Conservation (phyloP, 2,329 filamentous ascomycete species). For the Calonectria pteridis region DNA sequence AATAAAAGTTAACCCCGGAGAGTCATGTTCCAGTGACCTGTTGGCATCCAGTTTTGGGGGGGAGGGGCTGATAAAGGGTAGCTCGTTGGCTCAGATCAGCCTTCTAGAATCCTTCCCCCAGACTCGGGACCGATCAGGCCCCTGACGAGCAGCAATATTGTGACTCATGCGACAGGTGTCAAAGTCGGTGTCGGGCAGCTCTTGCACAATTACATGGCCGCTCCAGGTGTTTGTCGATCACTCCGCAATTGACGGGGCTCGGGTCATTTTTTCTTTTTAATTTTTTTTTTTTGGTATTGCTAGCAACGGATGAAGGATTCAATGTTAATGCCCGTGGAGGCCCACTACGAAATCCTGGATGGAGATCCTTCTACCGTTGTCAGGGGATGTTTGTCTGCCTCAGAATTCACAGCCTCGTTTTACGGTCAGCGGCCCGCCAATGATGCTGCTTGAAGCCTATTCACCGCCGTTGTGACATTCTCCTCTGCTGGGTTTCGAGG, state of each 20-base stretch:
- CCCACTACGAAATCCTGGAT: constrained; percentile 24
- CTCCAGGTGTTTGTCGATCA: constrained; percentile 32
- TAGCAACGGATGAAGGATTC: constrained; percentile 4
- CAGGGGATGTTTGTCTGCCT: constrained; percentile 13
- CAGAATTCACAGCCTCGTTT: constrained; percentile 26
- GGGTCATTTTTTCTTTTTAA: constrained; percentile 13
- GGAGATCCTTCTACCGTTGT: constrained; percentile 21
- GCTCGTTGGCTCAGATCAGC: constrained; percentile 32
- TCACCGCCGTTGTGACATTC: constrained; percentile 17
- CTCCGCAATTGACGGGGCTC: constrained; percentile 30
- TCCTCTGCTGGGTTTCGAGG: constrained; percentile 10
- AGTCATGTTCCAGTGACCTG: constrained; percentile 13
- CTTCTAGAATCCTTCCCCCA: constrained; percentile 45
- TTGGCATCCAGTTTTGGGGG: not conserved
- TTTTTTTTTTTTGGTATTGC: constrained; percentile 4
- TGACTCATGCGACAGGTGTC: constrained; percentile 33
- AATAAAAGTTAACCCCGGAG: not conserved
- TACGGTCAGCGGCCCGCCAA: not conserved
- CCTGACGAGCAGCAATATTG: constrained; percentile 30
- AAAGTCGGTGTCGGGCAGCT: constrained; percentile 18
- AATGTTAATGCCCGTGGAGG: constrained; percentile 5
- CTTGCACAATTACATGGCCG: constrained; percentile 21
- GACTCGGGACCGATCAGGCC: constrained; percentile 26
- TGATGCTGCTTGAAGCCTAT: not conserved
- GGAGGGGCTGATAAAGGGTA: not conserved